Conservation (phyloP, 202 grass and related monocot species). For the Digitaria exilis region DNA sequence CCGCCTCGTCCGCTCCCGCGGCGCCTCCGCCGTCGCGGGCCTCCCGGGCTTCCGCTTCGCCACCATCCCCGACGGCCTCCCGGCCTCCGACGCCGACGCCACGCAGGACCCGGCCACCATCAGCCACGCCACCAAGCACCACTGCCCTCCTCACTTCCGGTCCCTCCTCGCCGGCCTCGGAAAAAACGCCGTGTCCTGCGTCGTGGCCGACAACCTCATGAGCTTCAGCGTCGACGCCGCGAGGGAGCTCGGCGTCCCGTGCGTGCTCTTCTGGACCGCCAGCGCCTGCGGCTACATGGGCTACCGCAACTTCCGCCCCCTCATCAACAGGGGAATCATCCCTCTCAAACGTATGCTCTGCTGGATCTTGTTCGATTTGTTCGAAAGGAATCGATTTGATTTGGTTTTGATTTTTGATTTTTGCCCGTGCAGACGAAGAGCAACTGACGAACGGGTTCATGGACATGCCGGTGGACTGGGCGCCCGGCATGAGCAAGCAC, state of each 20-base stretch:
- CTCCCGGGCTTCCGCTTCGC: constrained; percentile 37
- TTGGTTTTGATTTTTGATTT: no score
- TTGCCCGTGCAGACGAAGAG: constrained; percentile 29
- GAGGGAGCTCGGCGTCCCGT: constrained; percentile 10
- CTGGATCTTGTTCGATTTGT: neutral
- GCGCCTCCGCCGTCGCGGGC: constrained; percentile 36
- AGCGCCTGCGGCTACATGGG: constrained; percentile 47
- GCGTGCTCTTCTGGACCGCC: constrained; percentile 36
- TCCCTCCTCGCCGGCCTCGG: constrained; percentile 39
- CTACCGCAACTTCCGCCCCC: constrained; percentile 28
- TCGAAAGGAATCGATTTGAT: neutral
- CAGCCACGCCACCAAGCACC: constrained; percentile 31
- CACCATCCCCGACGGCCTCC: constrained; percentile 43
- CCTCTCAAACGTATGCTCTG: constrained; percentile 22
- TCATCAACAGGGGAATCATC: constrained; percentile 28
- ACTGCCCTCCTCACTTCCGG: constrained; percentile 34
- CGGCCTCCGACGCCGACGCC: constrained; percentile 32
- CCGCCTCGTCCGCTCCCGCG: constrained; percentile 34
- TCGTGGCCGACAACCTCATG: constrained; percentile 47
- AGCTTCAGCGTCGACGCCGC: constrained; percentile 45
- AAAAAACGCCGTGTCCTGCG: constrained; percentile 41
- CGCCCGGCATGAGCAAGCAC: constrained; percentile 49
- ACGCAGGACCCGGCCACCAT: constrained; percentile 43
- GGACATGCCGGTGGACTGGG: constrained; percentile 43
- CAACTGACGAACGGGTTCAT: constrained; percentile 62